A percentile compares a stretch with the other conserved stretches of the same genome.
Conservation (phyloP, 139 green algal genomes). For the Eudorina sp. region DNA sequence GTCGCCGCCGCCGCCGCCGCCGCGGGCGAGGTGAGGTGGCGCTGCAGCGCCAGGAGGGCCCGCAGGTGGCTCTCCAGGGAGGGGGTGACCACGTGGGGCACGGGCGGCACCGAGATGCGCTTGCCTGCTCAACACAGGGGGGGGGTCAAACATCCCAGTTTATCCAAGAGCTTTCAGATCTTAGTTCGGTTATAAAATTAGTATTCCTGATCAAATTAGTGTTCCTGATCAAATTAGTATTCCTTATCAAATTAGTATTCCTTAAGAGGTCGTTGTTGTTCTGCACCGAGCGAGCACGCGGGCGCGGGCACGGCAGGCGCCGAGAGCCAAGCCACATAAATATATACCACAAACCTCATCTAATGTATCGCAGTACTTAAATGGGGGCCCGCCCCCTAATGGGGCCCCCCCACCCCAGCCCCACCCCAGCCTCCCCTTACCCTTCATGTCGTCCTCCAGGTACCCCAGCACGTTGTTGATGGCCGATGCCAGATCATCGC, state of each 20-base stretch:
- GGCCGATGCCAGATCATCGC: conserved; percentile 73
- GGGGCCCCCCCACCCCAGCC: background rate
- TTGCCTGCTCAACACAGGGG: conserved; percentile 54
- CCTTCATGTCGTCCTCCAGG: conserved; percentile 61
- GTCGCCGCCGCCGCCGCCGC: background rate
- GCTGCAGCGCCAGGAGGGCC: conserved; percentile 59
- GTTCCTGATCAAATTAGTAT: too few relatives aligned
- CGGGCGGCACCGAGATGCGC: conserved; percentile 61
- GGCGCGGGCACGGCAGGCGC: too few relatives aligned
- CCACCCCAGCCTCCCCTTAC: background rate
- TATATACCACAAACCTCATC: background rate
- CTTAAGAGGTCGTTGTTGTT: too few relatives aligned
- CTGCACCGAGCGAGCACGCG: too few relatives aligned
- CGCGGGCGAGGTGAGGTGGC: conserved; percentile 25
- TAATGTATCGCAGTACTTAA: too few relatives aligned
- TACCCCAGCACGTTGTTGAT: conserved; percentile 83
- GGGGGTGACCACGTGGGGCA: conserved; percentile 57
- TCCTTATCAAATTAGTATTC: too few relatives aligned
- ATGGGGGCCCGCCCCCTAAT: too few relatives aligned
- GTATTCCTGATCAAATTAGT: too few relatives aligned
- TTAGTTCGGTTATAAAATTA: too few relatives aligned
- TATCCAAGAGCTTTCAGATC: too few relatives aligned
- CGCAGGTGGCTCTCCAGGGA: conserved; percentile 55
- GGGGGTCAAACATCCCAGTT: too few relatives aligned
- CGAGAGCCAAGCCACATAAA: background rate